Evolutionary conservation across 352 stramenopile genomes (phyloP), one percentile per base, ranked within the genome.

Genomic region (Pythium scleroteichum): DNA sequence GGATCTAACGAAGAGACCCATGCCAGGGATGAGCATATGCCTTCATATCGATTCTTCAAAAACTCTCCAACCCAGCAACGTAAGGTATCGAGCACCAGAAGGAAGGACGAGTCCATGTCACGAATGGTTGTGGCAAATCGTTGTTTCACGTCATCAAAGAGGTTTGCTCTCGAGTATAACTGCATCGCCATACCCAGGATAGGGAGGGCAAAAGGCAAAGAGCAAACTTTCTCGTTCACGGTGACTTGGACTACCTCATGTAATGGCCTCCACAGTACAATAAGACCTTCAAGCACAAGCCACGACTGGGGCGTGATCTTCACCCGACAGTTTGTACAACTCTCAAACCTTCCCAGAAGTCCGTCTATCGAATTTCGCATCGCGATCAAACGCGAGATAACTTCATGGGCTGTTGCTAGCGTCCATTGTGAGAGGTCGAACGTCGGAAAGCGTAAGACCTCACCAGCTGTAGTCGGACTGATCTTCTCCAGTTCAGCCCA

Each of bases 1-100:
- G 76, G 76, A 48, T 87, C 78, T 17, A 84, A 44, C 17, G 69
- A 53, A 10, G 73, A 71, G 17, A 76, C 72, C 78, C 78, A 87
- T 16, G 59, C 23, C 7, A 83, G 53, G 14, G 72, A 54, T 0
- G 35, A 33, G 44, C 64, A 68, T 4, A 72, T 20, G 0, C 32
- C 17, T 20, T 59, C 61, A 23, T 68, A 79, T 3, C 23, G 33
- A 32, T 20, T 24, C 40, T 50, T 27, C 23, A 61, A 61, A 44
- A 50, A 27, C 16, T 46, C 27, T 14, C 54, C 26, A 13, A 73
- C 53, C 10, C 38, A n/a, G 12, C 50, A n/a, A 2, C 66, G 61
- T 23, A 73, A 42, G 8, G 10, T 40, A 2, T 69, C 53, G 14
- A 80, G 39, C 9, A 46, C 27, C 51, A 12, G 47, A 46, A 42